Percentiles rank a stretch among this genome's conserved stretches.
phyloP scores from a whole-genome alignment of 208 protist species.

The Kentomonas sorsogonicus region DNA sequence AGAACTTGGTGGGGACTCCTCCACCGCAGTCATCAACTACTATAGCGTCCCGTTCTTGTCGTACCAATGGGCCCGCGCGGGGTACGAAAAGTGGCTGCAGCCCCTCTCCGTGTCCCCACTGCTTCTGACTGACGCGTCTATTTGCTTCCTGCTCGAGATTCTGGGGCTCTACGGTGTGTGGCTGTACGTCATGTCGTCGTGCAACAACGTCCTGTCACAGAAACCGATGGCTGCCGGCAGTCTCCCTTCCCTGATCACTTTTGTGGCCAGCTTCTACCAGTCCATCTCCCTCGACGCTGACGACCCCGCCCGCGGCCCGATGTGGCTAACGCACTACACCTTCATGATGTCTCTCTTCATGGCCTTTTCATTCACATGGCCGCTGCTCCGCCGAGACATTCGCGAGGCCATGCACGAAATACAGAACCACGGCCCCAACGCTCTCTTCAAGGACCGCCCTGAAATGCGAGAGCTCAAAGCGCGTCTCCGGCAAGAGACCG shows the following conservation, averaged over 20 bases:
- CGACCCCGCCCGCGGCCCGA: conserved; percentile 30
- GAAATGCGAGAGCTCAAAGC: conserved; percentile 20
- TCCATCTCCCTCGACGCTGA: conserved; percentile 31
- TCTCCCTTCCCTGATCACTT: conserved; percentile 22
- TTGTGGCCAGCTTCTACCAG: conserved; percentile 45
- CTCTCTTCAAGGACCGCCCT: conserved; percentile 34
- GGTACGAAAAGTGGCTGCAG: too few relatives aligned
- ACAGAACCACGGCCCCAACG: conserved; percentile 21
- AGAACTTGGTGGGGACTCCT: too few relatives aligned
- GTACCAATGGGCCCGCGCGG: too few relatives aligned
- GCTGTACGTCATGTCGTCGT: conserved; percentile 31
- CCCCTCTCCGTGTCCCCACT: conserved; percentile 14
- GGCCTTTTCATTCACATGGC: conserved; percentile 22
- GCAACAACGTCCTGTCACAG: conserved; percentile 19
- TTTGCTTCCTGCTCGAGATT: conserved; percentile 27
- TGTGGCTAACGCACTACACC: conserved; percentile 34
- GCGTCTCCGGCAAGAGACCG: background rate
- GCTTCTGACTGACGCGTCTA: conserved; percentile 14
- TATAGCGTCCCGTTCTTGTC: too few relatives aligned
- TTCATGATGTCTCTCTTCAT: conserved; percentile 33
- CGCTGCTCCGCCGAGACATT: conserved; percentile 30
- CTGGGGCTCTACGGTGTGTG: conserved; percentile 25
- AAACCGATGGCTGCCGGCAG: conserved; percentile 24
- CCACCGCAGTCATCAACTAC: too few relatives aligned
- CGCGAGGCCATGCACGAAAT: conserved; percentile 24